Conservation (phyloP, 2,329 filamentous ascomycete genomes). For the Sphaerulina musiva region DNA sequence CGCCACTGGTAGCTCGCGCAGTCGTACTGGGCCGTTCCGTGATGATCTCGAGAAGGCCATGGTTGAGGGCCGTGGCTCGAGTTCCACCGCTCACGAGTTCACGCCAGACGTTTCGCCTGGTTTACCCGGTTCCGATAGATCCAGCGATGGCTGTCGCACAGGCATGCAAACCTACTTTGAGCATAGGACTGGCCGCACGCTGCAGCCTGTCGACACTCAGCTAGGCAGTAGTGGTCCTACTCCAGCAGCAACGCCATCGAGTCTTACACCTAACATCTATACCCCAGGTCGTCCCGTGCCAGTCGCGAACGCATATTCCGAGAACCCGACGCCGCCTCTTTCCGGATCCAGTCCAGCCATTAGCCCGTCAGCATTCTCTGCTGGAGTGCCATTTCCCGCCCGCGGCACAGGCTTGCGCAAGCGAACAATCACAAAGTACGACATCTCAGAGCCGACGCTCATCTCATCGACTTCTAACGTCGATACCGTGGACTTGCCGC, state of each 20-base stretch:
- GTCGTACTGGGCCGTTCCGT: slow-evolving; percentile 44
- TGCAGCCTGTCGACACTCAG: slow-evolving; percentile 3
- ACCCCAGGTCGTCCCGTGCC: slow-evolving; percentile 16
- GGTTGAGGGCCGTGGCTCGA: slow-evolving; percentile 39
- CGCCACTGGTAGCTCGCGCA: slow-evolving; percentile 48
- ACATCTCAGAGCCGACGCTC: slow-evolving; percentile 56
- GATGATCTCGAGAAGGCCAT: slow-evolving; percentile 50
- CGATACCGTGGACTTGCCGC: slow-evolving; percentile 52
- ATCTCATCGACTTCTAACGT: slow-evolving; percentile 52
- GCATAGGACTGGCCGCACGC: slow-evolving; percentile 14
- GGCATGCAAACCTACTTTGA: slow-evolving; percentile 27
- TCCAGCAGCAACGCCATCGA: slow-evolving; percentile 16
- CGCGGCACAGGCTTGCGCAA: slow-evolving; percentile 43
- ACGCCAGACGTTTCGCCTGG: slow-evolving; percentile 19
- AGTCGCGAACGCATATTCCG: slow-evolving; percentile 41
- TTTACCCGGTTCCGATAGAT: slow-evolving; percentile 9
- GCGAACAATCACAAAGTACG: slow-evolving; percentile 53
- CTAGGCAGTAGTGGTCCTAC: slow-evolving; percentile 2
- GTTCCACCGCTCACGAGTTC: slow-evolving; percentile 24
- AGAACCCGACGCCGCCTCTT: slow-evolving; percentile 50
- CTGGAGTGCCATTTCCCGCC: slow-evolving; percentile 27
- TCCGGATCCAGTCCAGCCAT: slow-evolving; percentile 37
- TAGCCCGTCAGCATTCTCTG: slow-evolving; percentile 25
- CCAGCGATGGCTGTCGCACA: slow-evolving; percentile 13
- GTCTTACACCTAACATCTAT: slow-evolving; percentile 21